Evolutionary conservation across 164 flowering plant species (phyloP).

Genomic region (Aristolochia contorta): DNA sequence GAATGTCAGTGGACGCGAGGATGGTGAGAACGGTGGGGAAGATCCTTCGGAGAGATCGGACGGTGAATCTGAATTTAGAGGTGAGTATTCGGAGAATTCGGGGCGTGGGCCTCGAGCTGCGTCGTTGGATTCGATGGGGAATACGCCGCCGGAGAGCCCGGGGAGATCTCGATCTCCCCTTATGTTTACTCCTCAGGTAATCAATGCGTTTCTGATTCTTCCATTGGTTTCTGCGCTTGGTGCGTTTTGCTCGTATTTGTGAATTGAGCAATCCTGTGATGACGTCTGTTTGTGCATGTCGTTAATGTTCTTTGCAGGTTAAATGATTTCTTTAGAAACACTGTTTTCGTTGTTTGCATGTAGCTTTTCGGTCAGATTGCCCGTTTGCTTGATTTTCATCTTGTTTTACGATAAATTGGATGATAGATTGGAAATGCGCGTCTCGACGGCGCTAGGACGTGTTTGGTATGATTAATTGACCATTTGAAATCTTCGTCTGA

Average conservation of each 20-base stretch:
- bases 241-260: background rate
- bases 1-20: conserved; percentile 63
- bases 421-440: too few relatives aligned
- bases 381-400: too few relatives aligned
- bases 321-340: too few relatives aligned
- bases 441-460: too few relatives aligned
- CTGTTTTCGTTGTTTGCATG: too few relatives aligned
- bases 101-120: conserved; percentile 20
- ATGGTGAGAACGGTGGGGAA: conserved; percentile 21
- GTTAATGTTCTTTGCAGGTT: too few relatives aligned
- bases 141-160: conserved; percentile 52
- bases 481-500: too few relatives aligned
- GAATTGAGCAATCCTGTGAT: too few relatives aligned
- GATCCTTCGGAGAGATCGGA: conserved; percentile 23
- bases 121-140: conserved; percentile 39
- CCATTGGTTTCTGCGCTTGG: background rate
- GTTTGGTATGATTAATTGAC: too few relatives aligned
- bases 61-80: conserved; percentile 16
- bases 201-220: background rate
- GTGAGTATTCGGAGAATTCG: conserved; percentile 7
- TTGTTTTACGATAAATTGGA: too few relatives aligned
- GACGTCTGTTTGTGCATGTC: too few relatives aligned
- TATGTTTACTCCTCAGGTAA: conserved; percentile 67
- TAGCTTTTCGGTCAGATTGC: too few relatives aligned
- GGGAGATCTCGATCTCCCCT: conserved; percentile 49